These are phyloP conservation scores for Litchi chinensis DNA, from an alignment of 345 rosid genomes.

Conservation along the genomic window DNA sequence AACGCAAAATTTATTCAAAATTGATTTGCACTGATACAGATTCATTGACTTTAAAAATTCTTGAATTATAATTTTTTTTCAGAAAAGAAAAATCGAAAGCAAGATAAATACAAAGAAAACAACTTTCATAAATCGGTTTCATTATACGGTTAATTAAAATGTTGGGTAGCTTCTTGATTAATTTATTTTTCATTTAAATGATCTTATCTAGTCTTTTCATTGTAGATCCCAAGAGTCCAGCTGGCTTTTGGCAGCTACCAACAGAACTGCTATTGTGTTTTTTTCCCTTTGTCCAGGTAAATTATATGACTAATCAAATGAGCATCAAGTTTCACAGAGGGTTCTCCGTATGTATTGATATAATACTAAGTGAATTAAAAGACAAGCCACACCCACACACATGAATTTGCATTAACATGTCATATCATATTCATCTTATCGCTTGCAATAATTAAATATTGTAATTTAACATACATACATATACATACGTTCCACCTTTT, in stretches of 20 bases:
- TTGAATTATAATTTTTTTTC: too few relatives aligned
- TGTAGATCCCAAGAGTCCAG: background rate
- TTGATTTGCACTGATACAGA: too few relatives aligned
- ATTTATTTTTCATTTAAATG: too few relatives aligned
- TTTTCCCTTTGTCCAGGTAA: background rate
- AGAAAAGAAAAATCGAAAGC: too few relatives aligned
- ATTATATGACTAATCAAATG: background rate
- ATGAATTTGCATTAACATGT: background rate
- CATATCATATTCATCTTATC: background rate
- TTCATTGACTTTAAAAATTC: too few relatives aligned
- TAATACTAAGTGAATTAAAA: background rate
- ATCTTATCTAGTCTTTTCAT: background rate
- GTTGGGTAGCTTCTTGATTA: too few relatives aligned
- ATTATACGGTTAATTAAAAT: too few relatives aligned
- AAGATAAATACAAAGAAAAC: too few relatives aligned
- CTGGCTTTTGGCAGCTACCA: background rate
- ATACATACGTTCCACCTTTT: background rate
- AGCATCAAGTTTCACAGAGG: conserved; percentile 3
- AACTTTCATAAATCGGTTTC: too few relatives aligned
- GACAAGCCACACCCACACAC: background rate
- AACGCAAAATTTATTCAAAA: too few relatives aligned
- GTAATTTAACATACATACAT: too few relatives aligned
- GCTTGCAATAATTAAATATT: background rate
- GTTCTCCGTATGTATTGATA: background rate
- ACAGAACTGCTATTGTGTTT: background rate